phyloP scores from a whole-genome alignment of 2,329 filamentous ascomycete species.

The Penicillium paneum region DNA sequence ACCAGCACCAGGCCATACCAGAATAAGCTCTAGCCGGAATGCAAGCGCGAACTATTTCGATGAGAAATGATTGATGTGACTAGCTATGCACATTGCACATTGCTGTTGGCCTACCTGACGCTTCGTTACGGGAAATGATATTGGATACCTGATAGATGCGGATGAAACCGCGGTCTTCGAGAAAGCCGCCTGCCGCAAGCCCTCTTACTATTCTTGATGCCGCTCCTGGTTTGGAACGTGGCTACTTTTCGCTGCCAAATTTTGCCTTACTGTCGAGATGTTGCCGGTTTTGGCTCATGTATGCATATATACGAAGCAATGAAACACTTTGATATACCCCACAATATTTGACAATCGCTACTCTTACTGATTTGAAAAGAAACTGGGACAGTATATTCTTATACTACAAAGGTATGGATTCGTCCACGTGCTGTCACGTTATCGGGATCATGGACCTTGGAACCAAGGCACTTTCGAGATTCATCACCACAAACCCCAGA shows the following conservation, averaged over 20 bases:
- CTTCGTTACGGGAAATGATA: constrained; percentile 9
- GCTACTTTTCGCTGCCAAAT: constrained; percentile 3
- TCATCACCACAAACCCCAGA: not conserved
- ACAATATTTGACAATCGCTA: not conserved
- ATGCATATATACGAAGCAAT: constrained; percentile 30
- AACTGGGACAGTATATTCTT: no score
- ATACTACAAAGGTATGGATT: not conserved
- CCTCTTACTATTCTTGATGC: not conserved
- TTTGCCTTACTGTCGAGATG: constrained; percentile 1
- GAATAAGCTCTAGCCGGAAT: constrained; percentile 40
- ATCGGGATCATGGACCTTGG: not conserved
- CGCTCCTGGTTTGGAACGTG: constrained; percentile 3
- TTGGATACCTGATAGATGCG: constrained; percentile 19
- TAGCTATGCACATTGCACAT: not conserved
- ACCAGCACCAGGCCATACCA: constrained; percentile 49
- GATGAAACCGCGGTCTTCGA: not conserved
- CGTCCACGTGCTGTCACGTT: constrained; percentile 12
- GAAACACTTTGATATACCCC: constrained; percentile 16
- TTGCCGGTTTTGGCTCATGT: constrained; percentile 17
- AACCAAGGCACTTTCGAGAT: not conserved
- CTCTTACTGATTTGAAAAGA: not conserved
- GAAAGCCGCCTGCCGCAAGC: not conserved
- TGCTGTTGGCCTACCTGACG: not conserved
- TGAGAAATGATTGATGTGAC: constrained; percentile 26
- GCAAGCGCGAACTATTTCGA: constrained; percentile 40